Evolutionary conservation across 176 grass and related monocot genomes (phyloP).

Genomic region (Lolium perenne): DNA sequence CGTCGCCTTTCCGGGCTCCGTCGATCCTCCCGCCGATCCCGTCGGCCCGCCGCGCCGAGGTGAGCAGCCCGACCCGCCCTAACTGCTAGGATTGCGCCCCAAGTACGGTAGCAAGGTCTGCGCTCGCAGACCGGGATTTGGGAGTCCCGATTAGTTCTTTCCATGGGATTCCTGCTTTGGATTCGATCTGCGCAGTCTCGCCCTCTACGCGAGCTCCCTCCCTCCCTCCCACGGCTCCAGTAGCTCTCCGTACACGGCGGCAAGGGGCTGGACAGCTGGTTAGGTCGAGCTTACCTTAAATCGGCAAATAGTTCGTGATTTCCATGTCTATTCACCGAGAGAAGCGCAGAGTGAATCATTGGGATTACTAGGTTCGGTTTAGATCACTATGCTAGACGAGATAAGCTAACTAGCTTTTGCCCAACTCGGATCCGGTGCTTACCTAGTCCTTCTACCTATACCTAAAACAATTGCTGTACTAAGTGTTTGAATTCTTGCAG

Average conservation of each 20-base stretch:
- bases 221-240: neutral
- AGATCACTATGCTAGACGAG: neutral
- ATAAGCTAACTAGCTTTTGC: neutral
- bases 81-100: slow-evolving; percentile 1
- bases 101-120: neutral
- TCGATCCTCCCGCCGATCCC: neutral
- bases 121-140: neutral
- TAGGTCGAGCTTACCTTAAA: slow-evolving; percentile 5
- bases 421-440: neutral
- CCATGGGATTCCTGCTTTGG: neutral
- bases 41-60: slow-evolving; percentile 11
- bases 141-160: slow-evolving; percentile 6
- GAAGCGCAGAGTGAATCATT: neutral
- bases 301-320: neutral
- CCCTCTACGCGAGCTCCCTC: neutral
- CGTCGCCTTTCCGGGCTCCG: neutral
- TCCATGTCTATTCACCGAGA: neutral
- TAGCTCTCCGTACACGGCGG: neutral
- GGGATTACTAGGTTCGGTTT: neutral
- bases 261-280: neutral
- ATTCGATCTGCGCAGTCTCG: neutral
- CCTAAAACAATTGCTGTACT: neutral
- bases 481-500: slow-evolving; percentile 30
- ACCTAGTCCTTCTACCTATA: neutral
- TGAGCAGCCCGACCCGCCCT: slow-evolving; percentile 26